Base-by-base conservation (phyloP, 2,329 filamentous ascomycete genomes). In the Cladosporium colombiae region DNA sequence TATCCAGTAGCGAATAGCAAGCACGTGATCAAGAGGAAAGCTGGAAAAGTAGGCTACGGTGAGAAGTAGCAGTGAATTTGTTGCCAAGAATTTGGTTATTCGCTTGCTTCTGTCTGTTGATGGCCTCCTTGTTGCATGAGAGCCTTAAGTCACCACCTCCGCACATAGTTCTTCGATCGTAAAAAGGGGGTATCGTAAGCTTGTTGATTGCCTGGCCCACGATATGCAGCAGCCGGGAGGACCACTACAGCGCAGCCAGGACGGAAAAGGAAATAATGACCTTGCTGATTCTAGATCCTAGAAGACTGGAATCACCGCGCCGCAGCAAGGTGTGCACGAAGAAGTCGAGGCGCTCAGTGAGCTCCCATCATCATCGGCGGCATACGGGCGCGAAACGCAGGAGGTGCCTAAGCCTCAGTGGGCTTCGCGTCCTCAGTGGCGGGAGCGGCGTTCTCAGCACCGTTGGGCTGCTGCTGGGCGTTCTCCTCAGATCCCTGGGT, bases 401-500 rank as follows among this genome's bases (percentile, higher is more conserved):
- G 55, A 65, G 69, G 68, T 67, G 67, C 73, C 71, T 74, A 74
- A 64, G 73, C 73, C 72, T 74, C 69, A 14, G 68, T 64, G 56
- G 73, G 71, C 70, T 72, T 73, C 64, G 69, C 71, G 70, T 74
- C 75, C 69, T 75, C 74, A 49, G 68, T 73, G 65, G 68, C 64
- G 60, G 75, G 74, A 65, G 75, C 74, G 62, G 71, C 67, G 72
- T 76, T 76, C 67, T 76, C 74, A 31, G 70, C 67, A 67, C 76
- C 76, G 68, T 76, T 76, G 65, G 73, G 60, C 61, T 73, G 71
- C 62, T 52, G 63, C 62, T 53, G 50, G 62, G 65, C 66, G 33
- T 5, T 27, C 57, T 74, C 79, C 62, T 76, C 78, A 64, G 82
- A 80, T 69, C 78, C 78, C 79, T 95, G 92, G 77, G 87, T 88